These are phyloP conservation scores for Odonthalia washingtoniensis DNA, from an alignment of 31 red algal genomes.

Conservation along the genomic window DNA sequence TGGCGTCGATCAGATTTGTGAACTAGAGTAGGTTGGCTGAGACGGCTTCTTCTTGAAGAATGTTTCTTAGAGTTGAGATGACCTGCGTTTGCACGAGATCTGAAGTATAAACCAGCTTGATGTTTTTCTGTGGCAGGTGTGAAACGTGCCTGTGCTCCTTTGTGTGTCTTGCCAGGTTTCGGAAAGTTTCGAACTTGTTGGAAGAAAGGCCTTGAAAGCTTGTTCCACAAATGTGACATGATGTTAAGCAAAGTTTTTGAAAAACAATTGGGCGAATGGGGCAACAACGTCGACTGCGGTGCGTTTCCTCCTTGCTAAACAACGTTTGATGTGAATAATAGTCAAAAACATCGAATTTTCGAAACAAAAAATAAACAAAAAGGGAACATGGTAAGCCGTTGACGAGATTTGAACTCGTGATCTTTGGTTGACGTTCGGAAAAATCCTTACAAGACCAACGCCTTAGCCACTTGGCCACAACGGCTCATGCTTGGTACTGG, in stretches of 20 bases:
- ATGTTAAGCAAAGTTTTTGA: too few species aligned
- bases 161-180: constrained; percentile 31
- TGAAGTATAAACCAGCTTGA: constrained; percentile 34
- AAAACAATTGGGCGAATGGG: too few species aligned
- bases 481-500: constrained; percentile 23
- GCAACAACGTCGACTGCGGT: too few species aligned
- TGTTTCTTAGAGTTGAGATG: constrained; percentile 40
- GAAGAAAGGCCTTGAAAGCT: constrained; percentile 8
- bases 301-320: too few species aligned
- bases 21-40: constrained; percentile 17
- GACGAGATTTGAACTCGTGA: constrained; percentile 54
- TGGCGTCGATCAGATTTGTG: constrained; percentile 18
- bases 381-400: constrained; percentile 23
- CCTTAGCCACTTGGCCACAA: constrained; percentile 65
- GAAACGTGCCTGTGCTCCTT: constrained; percentile 32
- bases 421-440: constrained; percentile 54
- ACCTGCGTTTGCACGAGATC: constrained; percentile 20
- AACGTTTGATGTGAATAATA: too few species aligned
- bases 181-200: constrained; percentile 46
- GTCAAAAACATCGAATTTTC: too few species aligned
- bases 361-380: too few species aligned
- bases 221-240: too few species aligned
- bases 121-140: not conserved
- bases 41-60: not conserved
- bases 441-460: constrained; percentile 57